A percentile compares a stretch with the other conserved stretches of the same genome.
Evolutionary conservation across 768 basidiomycete genomes (phyloP).

Genomic region (Lenzites betulinus): DNA sequence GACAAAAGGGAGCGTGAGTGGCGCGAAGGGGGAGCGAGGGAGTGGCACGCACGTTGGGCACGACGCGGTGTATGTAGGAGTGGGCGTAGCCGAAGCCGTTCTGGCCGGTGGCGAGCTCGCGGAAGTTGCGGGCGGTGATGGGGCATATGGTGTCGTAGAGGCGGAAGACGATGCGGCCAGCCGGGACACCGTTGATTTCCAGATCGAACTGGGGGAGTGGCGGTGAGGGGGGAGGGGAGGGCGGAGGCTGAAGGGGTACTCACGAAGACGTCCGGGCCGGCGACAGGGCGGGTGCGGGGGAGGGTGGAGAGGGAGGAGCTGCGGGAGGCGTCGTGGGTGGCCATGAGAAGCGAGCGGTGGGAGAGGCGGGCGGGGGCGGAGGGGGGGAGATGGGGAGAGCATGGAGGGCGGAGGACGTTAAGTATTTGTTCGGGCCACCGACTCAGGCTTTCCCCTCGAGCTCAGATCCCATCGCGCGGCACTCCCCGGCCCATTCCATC

Average conservation of each 20-base stretch:
- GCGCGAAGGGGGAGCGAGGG: not conserved
- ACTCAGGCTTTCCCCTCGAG: not conserved
- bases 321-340: not conserved
- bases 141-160: constrained; percentile 85
- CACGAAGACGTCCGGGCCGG: constrained; percentile 32
- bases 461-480: not conserved
- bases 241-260: not conserved
- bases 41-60: constrained; percentile 41
- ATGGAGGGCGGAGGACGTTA: not conserved
- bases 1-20: too few relatives aligned
- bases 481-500: not conserved
- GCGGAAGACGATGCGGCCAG: constrained; percentile 79
- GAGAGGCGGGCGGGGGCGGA: not conserved
- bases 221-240: not conserved
- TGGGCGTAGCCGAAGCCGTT: constrained; percentile 73
- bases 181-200: constrained; percentile 56
- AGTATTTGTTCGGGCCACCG: not conserved
- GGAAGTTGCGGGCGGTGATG: constrained; percentile 78
- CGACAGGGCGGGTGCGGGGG: not conserved
- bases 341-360: not conserved
- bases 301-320: not conserved
- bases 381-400: not conserved
- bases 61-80: constrained; percentile 65
- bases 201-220: constrained; percentile 55
- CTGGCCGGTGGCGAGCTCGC: constrained; percentile 70